Percentiles rank a stretch among this genome's conserved stretches.
Evolutionary conservation across 2,329 filamentous ascomycete genomes (phyloP).

Genomic region (Trichoderma aggressivum): DNA sequence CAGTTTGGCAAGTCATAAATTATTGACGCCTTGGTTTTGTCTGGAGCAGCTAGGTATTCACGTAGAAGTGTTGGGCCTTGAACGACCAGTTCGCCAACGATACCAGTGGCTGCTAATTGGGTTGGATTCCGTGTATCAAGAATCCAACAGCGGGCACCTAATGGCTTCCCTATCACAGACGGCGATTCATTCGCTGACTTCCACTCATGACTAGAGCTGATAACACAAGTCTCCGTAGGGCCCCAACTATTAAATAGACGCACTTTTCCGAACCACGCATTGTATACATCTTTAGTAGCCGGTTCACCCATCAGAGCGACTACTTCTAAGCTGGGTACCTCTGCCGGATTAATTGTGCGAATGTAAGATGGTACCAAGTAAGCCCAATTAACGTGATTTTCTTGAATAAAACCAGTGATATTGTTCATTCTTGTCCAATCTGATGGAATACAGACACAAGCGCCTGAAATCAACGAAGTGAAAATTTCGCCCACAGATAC

Average conservation of each 20-base stretch:
- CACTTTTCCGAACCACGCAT: constrained; percentile 24
- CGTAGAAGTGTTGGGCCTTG: constrained; percentile 44
- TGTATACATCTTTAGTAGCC: neutral
- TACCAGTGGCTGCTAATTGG: constrained; percentile 23
- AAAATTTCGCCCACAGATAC: constrained; percentile 17
- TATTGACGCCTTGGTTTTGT: constrained; percentile 44
- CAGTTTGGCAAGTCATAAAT: neutral
- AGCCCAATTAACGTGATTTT: neutral
- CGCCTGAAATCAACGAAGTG: constrained; percentile 15
- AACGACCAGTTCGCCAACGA: constrained; percentile 33
- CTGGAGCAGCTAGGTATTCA: constrained; percentile 44
- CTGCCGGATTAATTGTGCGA: neutral
- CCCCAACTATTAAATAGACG: constrained; percentile 40
- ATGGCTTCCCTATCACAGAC: neutral
- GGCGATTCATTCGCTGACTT: neutral
- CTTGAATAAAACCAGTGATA: neutral
- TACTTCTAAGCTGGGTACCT: neutral
- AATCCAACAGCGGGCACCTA: constrained; percentile 23
- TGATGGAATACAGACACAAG: constrained; percentile 24
- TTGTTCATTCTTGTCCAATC: constrained; percentile 12
- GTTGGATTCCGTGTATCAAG: constrained; percentile 22
- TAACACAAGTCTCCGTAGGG: constrained; percentile 39
- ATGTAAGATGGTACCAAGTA: neutral
- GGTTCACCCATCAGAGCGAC: constrained; percentile 7
- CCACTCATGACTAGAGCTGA: neutral